phyloP scores from a whole-genome alignment of 345 rosid genomes.

The Boechera stricta region DNA sequence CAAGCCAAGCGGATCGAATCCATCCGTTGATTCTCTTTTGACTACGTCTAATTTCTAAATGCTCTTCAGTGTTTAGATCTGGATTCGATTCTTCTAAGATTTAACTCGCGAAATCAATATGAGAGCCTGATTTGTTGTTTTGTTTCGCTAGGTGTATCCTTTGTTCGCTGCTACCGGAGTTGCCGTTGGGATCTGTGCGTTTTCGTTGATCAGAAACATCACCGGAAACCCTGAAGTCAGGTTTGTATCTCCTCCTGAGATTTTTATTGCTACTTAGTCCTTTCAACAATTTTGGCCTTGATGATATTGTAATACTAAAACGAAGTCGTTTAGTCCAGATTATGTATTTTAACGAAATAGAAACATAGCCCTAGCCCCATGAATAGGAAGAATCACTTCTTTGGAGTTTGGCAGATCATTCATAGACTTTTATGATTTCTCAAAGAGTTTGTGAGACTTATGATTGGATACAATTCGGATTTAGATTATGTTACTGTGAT shows the following conservation, averaged over 20 bases:
- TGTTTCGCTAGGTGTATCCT: conserved; percentile 72
- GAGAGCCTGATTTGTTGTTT: background rate
- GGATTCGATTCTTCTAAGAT: conserved; percentile 10
- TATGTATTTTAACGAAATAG: background rate
- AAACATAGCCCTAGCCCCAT: background rate
- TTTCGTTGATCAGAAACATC: conserved; percentile 79
- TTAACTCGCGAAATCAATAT: background rate
- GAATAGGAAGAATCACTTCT: background rate
- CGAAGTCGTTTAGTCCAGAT: conserved; percentile 17
- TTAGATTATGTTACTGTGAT: background rate
- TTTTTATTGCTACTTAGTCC: background rate
- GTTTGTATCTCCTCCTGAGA: conserved; percentile 42
- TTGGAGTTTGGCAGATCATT: background rate
- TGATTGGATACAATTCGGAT: background rate
- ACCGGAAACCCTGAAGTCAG: conserved; percentile 98
- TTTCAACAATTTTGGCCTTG: background rate
- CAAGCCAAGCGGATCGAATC: background rate
- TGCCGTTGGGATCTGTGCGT: conserved; percentile 91
- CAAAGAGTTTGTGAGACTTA: background rate
- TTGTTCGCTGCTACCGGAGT: conserved; percentile 87
- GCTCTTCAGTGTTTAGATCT: conserved; percentile 29
- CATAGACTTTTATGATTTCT: background rate
- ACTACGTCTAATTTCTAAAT: background rate
- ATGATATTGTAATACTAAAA: background rate
- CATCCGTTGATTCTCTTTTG: conserved; percentile 13